Base-by-base conservation (phyloP, 148 eudicot species). In the Chenopodium album region DNA sequence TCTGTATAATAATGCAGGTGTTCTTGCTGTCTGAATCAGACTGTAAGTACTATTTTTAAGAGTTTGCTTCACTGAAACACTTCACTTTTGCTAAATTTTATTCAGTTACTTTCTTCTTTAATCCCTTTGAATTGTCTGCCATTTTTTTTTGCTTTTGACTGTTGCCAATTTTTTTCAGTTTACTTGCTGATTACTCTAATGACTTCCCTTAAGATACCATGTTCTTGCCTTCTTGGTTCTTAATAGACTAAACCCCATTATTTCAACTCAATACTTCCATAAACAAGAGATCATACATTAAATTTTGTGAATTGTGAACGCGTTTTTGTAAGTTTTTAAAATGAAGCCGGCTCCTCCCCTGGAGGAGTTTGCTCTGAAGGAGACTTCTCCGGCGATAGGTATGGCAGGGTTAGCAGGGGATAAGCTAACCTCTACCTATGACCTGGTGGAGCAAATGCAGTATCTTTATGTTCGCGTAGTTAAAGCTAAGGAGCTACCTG, bases 391-490 rank as follows among this genome's bases (percentile, higher is more conserved):
- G 11, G 88, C 90, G 22, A 91, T 93, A 44, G 89, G 87, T 2
- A 91, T 89, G 76, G 87, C 92, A 2, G 90, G 97, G 78, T 77
- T 83, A 20, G 70, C 79, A 4, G 90, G 93, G 10, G 92, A 93
- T n/a, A 93, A 90, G 88, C 86, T 89, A 78, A 87, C 88, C 10
- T 80, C 81, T 69, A 86, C 97, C 9, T 93, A 93, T 87, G 97
- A 93, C 84, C 94, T 93, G 16, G 97, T 93, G 17, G 97, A 93
- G 90, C 92, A 93, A 85, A 93, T 93, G 94, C 88, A 91, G 20
- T 93, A 93, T 82, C 86, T 90, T 12, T 93, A 93, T 64, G 90
- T 93, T 10, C 84, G 97, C 3, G 93, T 93, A 0, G 97, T 92
- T 44, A 92, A 92, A 75, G 94, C 94, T 3, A 92, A 85, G 78